Base-by-base conservation (phyloP, 2,329 filamentous ascomycete species). In the Ophiognomonia clavigignenti-juglandacearum region DNA sequence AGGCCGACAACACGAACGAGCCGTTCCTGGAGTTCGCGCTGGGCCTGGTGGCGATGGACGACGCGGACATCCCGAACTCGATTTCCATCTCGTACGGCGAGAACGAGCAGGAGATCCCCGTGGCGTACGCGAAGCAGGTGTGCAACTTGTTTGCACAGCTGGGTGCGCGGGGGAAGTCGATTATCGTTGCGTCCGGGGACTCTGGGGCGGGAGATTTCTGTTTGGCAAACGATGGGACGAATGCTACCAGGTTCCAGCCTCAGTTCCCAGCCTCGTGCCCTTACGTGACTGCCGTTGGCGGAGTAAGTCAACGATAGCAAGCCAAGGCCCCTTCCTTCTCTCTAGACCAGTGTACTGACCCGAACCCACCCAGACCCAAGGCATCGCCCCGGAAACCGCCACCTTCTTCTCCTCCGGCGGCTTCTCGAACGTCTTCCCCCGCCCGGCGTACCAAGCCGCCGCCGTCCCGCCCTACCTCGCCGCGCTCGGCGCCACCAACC, bases 11-110 rank as follows among this genome's bases (percentile, higher is more conserved):
- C 51, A 66, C 66, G 9, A 83, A 86, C 54, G 84, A 88, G 65
- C 82, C 83, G 14, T 82, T 83, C 61, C 71, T 83, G 5, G 72
- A 75, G 47, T 77, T 82, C 59, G 68, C 88, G 10, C 66, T 85
- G 3, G 60, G 66, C 16, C 70, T 83, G 14, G 61, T n/a, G n/a
- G n/a, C n/a, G n/a, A n/a, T n/a, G n/a, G n/a, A 70, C 2, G 72
- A 79, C 50, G 59, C 68, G 2, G 61, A 77, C 16, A 67, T 88
- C 85, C 0, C 73, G 77, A 3, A 77, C 86, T 16, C 71, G n/a
- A n/a, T n/a, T n/a, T 77, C 74, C 34, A 84, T 82, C n/a, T 87
- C 83, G 0, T 88, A 88, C 58, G 83, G 82, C 22, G 82, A 86
- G 54, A 73, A 82, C 39, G 85, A 88, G 48, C 47, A 53, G 35